These are phyloP conservation scores for Gossypium stocksii DNA, from an alignment of 345 rosid species.

Conservation along the genomic window DNA sequence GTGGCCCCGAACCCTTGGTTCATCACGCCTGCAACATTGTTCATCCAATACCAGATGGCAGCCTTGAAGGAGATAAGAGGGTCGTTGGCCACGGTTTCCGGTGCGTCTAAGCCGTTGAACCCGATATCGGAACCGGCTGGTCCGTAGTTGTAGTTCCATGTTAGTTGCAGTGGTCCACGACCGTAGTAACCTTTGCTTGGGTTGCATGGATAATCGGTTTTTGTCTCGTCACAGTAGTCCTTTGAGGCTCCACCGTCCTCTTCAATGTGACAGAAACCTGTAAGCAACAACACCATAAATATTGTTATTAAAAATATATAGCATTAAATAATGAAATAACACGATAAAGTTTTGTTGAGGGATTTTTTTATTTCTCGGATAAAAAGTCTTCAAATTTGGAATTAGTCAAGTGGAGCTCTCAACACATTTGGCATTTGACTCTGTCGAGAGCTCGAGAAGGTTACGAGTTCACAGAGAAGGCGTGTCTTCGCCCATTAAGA, in stretches of 20 bases:
- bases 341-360: too few species aligned
- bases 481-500: too few species aligned
- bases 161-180: conserved; percentile 52
- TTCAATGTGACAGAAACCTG: conserved; percentile 25
- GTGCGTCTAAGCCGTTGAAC: conserved; percentile 33
- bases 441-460: too few species aligned
- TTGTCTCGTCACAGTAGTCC: conserved; percentile 25
- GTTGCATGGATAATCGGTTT: conserved; percentile 29
- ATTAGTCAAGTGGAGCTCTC: too few species aligned
- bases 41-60: conserved; percentile 3
- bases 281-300: neutral
- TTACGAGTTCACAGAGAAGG: too few species aligned
- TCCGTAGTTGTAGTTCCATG: conserved; percentile 61
- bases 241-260: conserved; percentile 22
- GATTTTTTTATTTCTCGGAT: too few species aligned
- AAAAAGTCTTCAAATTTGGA: too few species aligned
- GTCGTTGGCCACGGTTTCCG: conserved; percentile 15
- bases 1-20: conserved; percentile 9
- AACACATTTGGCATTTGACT: too few species aligned
- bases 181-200: conserved; percentile 43
- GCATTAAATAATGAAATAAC: too few species aligned
- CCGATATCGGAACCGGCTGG: conserved; percentile 33
- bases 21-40: neutral
- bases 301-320: too few species aligned
- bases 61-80: conserved; percentile 5